Evolutionary conservation across 1,139 yeast genomes (phyloP), one percentile per base, ranked within the genome.

Genomic region (Saccharomyces hybrid): DNA sequence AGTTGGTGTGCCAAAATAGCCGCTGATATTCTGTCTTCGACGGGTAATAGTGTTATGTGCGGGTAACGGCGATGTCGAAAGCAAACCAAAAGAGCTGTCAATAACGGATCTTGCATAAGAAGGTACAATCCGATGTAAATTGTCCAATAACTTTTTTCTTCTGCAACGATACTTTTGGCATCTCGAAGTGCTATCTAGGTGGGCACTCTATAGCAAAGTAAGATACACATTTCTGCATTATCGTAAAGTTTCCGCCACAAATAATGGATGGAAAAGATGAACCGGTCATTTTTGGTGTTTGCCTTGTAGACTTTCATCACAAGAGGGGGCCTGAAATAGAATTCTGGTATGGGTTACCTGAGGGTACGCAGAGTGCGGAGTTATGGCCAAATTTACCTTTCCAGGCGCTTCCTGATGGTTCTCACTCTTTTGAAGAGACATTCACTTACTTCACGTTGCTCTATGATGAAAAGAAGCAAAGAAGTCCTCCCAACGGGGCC

Each of bases 331-430:
- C 99, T 0, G 98, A 93, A 67, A 83, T 93, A 20, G 97, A 91
- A 70, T 89, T 88, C 74, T 88, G 97, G 90, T 78, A 83, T 51
- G 90, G 95, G 23, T 81, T 84, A 56, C 81, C 83, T 53, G 76
- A 76, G 0, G 73, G 61, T 1, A 62, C 66, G 0, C 68, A 64
- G 9, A 72, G 79, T 30, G 72, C 79, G 0, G 67, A 72, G 6
- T 72, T 86, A 25, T 93, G 97, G 89, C 89, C 93, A n/a, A 84
- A 86, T 64, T 73, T 93, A 49, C 95, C 98, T 2, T 93, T 93
- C 67, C 97, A 91, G 67, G 96, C 97, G 2, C 74, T 93, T 38
- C 99, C 99, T 0, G 99, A 93, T 70, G 99, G 99, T 1, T 86
- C 95, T 1, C 99, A 93, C 69, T 75, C 81, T 70, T 91, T 85